These are phyloP conservation scores for Colletotrichum theobromicola DNA, from an alignment of 2,329 filamentous ascomycete species.

Conservation along the genomic window DNA sequence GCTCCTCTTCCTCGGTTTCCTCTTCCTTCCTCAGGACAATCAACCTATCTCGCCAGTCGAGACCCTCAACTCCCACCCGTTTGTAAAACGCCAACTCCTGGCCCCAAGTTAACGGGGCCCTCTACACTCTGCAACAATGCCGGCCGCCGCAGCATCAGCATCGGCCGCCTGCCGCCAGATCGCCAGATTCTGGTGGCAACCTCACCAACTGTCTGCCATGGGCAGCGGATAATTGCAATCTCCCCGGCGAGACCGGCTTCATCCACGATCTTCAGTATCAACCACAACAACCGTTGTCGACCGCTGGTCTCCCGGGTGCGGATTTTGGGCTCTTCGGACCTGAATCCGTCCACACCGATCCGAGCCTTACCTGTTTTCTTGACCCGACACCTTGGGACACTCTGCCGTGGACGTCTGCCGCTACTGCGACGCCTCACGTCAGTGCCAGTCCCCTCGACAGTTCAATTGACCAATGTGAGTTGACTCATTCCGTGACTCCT, in stretches of 20 bases:
- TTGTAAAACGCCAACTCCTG: neutral
- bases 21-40: neutral
- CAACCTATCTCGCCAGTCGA: neutral
- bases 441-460: conserved; percentile 17
- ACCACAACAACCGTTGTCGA: neutral
- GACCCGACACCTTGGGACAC: conserved; percentile 17
- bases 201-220: conserved; percentile 1
- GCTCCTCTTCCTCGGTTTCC: neutral
- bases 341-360: conserved; percentile 10
- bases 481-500: neutral
- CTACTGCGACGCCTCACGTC: conserved; percentile 3
- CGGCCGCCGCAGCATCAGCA: conserved; percentile 4
- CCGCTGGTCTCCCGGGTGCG: conserved; percentile 13
- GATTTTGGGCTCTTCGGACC: conserved; percentile 9
- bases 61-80: neutral
- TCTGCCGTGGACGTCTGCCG: conserved; percentile 6
- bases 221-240: conserved; percentile 6
- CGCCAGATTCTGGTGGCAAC: conserved; percentile 7
- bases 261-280: neutral
- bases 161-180: neutral
- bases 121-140: conserved; percentile 24
- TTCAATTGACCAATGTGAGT: conserved; percentile 7
- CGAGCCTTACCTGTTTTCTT: conserved; percentile 5
- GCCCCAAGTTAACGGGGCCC: conserved; percentile 18
- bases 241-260: conserved; percentile 9